phyloP scores from a whole-genome alignment of 768 basidiomycete species.

The Leucosporidium yakuticum region DNA sequence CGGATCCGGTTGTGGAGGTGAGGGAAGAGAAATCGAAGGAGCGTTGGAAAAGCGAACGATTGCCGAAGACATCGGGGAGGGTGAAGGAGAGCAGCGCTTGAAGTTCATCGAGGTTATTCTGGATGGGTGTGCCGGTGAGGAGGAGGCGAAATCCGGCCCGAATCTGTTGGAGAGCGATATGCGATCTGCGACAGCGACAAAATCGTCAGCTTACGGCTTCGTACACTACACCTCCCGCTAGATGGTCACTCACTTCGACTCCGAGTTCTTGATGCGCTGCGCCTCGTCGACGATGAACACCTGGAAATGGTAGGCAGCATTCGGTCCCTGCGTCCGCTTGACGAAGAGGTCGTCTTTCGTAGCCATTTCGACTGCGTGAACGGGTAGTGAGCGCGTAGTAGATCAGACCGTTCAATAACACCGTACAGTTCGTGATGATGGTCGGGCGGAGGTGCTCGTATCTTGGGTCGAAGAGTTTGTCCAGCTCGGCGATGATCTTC shows the following conservation, averaged over 20 bases:
- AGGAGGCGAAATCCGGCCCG: slow-evolving; percentile 80
- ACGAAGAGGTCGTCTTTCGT: not conserved
- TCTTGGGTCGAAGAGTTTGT: not conserved
- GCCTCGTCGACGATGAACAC: not conserved
- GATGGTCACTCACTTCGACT: slow-evolving; percentile 64
- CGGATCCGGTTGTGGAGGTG: slow-evolving; percentile 59
- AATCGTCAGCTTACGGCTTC: no score
- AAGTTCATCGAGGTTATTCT: slow-evolving; percentile 93
- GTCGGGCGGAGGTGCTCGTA: slow-evolving; percentile 32
- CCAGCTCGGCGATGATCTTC: slow-evolving; percentile 52
- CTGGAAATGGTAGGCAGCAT: not conserved
- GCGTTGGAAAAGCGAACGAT: slow-evolving; percentile 42
- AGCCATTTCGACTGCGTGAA: not conserved
- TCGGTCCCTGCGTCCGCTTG: not conserved
- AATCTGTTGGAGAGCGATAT: slow-evolving; percentile 85
- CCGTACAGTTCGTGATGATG: slow-evolving; percentile 61
- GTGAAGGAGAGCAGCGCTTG: slow-evolving; percentile 98
- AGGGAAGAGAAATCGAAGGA: slow-evolving; percentile 17
- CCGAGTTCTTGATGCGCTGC: slow-evolving; percentile 85
- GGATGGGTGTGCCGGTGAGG: slow-evolving; percentile 87
- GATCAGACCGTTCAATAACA: not conserved
- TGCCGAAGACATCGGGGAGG: slow-evolving; percentile 84
- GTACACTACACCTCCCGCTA: no score
- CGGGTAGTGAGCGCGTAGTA: not conserved
- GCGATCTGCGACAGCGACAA: slow-evolving; percentile 45